Evolutionary conservation across 139 green algal genomes (phyloP).

Genomic region (Micractinium conductrix): DNA sequence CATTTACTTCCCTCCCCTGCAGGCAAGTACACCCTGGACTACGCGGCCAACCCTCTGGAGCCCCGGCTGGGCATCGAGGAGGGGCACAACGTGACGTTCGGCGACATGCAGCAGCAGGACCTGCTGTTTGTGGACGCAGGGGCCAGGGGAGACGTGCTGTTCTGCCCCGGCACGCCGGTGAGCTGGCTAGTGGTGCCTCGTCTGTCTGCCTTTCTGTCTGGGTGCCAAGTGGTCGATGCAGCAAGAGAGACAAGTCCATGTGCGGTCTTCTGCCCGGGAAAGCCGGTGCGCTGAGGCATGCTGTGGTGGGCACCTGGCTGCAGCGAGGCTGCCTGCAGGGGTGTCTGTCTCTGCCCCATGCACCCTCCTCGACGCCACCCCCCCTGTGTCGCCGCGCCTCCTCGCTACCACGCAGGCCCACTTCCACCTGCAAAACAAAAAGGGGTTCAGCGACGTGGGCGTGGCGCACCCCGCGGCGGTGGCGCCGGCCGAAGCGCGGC

Average conservation of each 20-base stretch:
- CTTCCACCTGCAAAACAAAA: background rate
- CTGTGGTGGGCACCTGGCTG: too few species aligned
- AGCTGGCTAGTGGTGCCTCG: background rate
- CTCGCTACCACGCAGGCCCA: too few species aligned
- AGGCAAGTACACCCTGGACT: background rate
- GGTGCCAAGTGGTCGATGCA: too few species aligned
- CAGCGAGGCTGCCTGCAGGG: too few species aligned
- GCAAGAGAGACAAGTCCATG: too few species aligned
- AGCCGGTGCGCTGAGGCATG: too few species aligned
- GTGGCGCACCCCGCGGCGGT: constrained; percentile 19
- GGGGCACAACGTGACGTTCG: constrained; percentile 44
- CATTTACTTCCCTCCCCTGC: background rate
- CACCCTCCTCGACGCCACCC: too few species aligned
- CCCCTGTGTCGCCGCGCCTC: too few species aligned
- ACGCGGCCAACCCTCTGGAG: background rate
- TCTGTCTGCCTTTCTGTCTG: background rate
- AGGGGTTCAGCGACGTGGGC: constrained; percentile 40
- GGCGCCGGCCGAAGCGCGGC: background rate
- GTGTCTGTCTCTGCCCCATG: too few species aligned
- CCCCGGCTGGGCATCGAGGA: constrained; percentile 37
- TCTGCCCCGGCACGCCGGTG: constrained; percentile 45
- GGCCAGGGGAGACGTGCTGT: constrained; percentile 25
- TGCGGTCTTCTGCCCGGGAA: too few species aligned
- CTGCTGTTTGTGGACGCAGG: constrained; percentile 37
- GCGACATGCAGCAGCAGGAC: constrained; percentile 4